Conservation (phyloP, 257 asterid species). For the Fraxinus anomala region DNA sequence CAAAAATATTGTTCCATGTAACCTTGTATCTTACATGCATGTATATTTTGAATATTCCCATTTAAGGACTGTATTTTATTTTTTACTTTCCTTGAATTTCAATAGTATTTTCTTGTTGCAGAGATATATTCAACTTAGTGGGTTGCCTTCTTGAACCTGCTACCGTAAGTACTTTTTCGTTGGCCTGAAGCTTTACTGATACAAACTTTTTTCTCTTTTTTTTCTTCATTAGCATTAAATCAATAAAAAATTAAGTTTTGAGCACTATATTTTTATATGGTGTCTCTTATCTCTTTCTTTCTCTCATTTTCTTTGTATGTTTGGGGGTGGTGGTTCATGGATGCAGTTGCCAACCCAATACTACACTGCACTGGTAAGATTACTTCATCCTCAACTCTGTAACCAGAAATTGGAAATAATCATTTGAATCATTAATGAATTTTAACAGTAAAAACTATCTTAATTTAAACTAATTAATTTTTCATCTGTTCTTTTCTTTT, state of each 20-base stretch:
- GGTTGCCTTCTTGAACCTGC: constrained; percentile 97
- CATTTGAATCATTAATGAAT: not conserved
- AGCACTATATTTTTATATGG: no score
- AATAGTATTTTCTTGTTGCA: constrained; percentile 36
- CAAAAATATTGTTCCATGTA: not conserved
- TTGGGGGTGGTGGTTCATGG: not conserved
- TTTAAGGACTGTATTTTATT: not conserved
- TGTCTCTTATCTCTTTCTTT: no score
- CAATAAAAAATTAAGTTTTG: no score
- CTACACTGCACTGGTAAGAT: constrained; percentile 84
- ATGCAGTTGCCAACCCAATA: constrained; percentile 91
- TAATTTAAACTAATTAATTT: not conserved
- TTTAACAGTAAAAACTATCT: not conserved
- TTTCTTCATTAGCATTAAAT: no score
- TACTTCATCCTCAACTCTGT: not conserved
- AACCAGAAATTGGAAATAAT: not conserved
- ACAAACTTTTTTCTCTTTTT: not conserved
- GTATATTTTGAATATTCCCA: not conserved
- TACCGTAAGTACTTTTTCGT: constrained; percentile 51
- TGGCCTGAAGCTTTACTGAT: not conserved
- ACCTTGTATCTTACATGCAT: not conserved
- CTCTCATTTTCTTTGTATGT: not conserved
- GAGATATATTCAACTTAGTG: constrained; percentile 72
- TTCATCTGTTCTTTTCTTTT: not conserved
- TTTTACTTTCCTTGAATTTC: not conserved